phyloP scores from a whole-genome alignment of 352 stramenopile species.

The Globisporangium sylvaticum region DNA sequence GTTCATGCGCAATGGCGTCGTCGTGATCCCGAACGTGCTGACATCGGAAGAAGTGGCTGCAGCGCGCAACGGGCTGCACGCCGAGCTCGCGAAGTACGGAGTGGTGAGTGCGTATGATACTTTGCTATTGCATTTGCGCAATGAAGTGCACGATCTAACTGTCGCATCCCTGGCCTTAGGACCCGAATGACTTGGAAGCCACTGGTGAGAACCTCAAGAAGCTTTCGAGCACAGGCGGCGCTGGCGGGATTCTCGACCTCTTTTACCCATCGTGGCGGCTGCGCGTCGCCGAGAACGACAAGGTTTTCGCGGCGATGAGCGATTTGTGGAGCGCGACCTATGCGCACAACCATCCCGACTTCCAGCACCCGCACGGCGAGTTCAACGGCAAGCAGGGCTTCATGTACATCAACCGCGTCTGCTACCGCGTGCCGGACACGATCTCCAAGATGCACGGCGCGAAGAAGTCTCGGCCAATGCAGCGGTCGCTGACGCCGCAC shows the following conservation, averaged over 20 bases:
- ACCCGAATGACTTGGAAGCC: constrained; percentile 55
- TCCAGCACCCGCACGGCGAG: constrained; percentile 61
- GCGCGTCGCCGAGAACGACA: constrained; percentile 58
- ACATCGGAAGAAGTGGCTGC: constrained; percentile 47
- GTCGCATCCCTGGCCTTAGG: constrained; percentile 19
- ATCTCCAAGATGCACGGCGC: constrained; percentile 57
- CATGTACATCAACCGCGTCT: constrained; percentile 88
- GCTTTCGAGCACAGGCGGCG: constrained; percentile 84
- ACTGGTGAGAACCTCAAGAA: constrained; percentile 71
- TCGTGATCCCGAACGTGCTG: constrained; percentile 77
- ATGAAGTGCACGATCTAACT: not conserved
- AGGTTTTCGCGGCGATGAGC: constrained; percentile 77
- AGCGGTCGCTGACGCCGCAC: constrained; percentile 85
- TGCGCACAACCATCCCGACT: constrained; percentile 46
- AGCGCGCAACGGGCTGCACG: constrained; percentile 53
- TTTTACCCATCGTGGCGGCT: constrained; percentile 90
- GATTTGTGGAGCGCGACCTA: constrained; percentile 84
- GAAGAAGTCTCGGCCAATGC: constrained; percentile 77
- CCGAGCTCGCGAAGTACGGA: constrained; percentile 60
- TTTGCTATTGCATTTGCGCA: not conserved
- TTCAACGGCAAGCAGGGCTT: constrained; percentile 74
- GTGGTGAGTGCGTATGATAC: constrained; percentile 37
- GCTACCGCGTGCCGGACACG: constrained; percentile 68
- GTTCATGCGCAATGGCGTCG: constrained; percentile 61
- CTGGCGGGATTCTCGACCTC: constrained; percentile 84